These are phyloP conservation scores for Arabidopsis suecica DNA, from an alignment of 345 rosid genomes.

Conservation along the genomic window DNA sequence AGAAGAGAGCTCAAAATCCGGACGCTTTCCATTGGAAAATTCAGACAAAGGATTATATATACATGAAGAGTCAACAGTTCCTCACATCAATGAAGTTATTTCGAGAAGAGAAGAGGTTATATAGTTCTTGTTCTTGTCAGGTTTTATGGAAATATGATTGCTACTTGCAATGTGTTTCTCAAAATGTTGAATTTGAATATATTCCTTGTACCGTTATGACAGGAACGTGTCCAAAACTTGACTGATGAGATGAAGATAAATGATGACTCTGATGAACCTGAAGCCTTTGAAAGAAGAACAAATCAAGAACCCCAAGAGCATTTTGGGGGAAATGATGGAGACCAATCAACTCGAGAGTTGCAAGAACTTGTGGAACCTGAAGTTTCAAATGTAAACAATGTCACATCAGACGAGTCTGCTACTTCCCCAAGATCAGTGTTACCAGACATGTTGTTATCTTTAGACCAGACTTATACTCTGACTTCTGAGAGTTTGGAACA, in stretches of 20 bases:
- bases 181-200: slow-evolving; percentile 9
- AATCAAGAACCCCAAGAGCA: slow-evolving; percentile 31
- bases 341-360: slow-evolving; percentile 27
- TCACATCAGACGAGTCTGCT: slow-evolving; percentile 36
- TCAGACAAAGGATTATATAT: slow-evolving; percentile 12
- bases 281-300: slow-evolving; percentile 37
- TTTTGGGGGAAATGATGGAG: slow-evolving; percentile 18
- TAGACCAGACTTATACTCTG: slow-evolving; percentile 25
- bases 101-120: slow-evolving; percentile 47
- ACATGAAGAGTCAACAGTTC: slow-evolving; percentile 23
- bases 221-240: slow-evolving; percentile 46
- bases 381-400: slow-evolving; percentile 33
- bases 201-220: slow-evolving; percentile 13
- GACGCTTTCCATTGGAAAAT: slow-evolving; percentile 4
- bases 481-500: slow-evolving; percentile 41
- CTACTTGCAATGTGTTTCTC: not conserved
- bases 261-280: slow-evolving; percentile 24
- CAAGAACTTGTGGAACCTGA: slow-evolving; percentile 37
- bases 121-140: slow-evolving; percentile 30
- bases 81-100: slow-evolving; percentile 34
- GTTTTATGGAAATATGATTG: not conserved
- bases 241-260: slow-evolving; percentile 36
- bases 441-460: slow-evolving; percentile 34
- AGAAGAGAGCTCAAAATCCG: slow-evolving; percentile 21
- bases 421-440: slow-evolving; percentile 62